Evolutionary conservation across 176 grass and related monocot genomes (phyloP).

Genomic region (maize (Zea mays)): Zm-B73-REFERENCE-NAM-5.0 NC_050105.1:129750001-129750500

Average conservation of each 20-base stretch:
- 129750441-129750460: background rate
- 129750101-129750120: background rate
- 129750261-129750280: conserved; percentile 4
- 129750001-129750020: conserved; percentile 84
- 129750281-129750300: background rate
- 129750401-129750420: conserved; percentile 8
- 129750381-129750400: background rate
- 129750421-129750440: background rate
- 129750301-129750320: background rate
- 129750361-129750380: background rate
- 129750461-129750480: background rate
- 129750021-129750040: conserved; percentile 90
- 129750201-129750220: background rate
- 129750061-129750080: conserved; percentile 85
- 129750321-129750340: background rate
- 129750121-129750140: background rate
- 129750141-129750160: background rate
- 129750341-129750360: background rate
- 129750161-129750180: background rate
- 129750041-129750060: conserved; percentile 82
- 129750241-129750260: background rate
- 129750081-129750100: conserved; percentile 15
- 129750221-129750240: conserved; percentile 3
- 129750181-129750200: background rate
- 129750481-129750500: background rate